Evolutionary conservation across 495 filamentous ascomycete genomes (phyloP), one percentile per base, ranked within the genome.

Genomic region (Talaromyces nanjingensis): DNA sequence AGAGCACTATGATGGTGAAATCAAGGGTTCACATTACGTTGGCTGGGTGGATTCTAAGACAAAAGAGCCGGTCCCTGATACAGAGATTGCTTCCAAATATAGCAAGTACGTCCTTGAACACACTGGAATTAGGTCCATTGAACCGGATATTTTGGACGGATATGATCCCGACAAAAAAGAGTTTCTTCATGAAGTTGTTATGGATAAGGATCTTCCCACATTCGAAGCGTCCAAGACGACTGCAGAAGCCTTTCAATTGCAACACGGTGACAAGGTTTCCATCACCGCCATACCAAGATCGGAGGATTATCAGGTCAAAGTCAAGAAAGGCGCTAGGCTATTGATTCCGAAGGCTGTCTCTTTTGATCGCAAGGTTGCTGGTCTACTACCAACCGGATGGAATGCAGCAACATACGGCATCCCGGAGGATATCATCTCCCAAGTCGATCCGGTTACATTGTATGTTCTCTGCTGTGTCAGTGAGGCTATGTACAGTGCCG

Each of bases 321-420:
- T 71, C 2, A 69, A 67, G 47, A 60, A 63, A 34, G 69, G 67
- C 29, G 56, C 67, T 7, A 61, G n/a, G 14, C 31, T 68, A 14
- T 33, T 68, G 3, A 59, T 69, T 9, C 70, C 69, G 12, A 69
- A 71, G 54, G 64, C 65, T 14, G 25, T 65, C 0, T 5, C n/a
- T 1, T 64, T 62, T 11, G 18, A 67, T 5, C n/a, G 49, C 4
- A n/a, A 34, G 3, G 67, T 72, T 22, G 70, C 65, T 37, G 70
- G 67, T 25, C 69, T 63, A 39, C 39, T 72, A 9, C 66, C 70
- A 2, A 62, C 62, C 2, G 67, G 69, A 7, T 71, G 69, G 70
- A 60, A 69, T 60, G 24, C 69, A 4, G 25, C 18, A 31, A 39
- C 16, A 4, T 71, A 71, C 37, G 70, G 70, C 16, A 60, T 71